Base-by-base conservation (phyloP, 306 rosid species). In the Cyamopsis tetragonoloba region DNA sequence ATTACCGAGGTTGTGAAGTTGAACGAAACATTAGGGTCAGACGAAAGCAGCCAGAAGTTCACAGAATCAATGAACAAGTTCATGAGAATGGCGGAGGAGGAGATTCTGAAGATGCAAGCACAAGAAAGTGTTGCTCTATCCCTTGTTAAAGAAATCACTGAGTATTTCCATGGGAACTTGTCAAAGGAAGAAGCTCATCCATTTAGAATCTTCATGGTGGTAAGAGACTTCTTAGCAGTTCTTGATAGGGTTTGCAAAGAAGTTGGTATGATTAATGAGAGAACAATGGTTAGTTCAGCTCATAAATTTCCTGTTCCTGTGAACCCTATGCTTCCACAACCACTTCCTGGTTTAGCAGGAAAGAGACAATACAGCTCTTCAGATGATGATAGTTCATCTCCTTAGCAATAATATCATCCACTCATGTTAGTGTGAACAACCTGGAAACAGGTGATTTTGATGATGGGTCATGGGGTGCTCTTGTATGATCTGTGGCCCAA, bases 111-210 rank as follows among this genome's bases (percentile, higher is more conserved):
- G 74, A 80, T 86, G 58, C 95, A 83, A 85, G 97, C 95, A 5
- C 97, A 88, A 68, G 99, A 90, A 68, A 93, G 90, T 56, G 97
- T 86, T 65, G 95, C 96, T 3, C 1, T 93, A 44, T 83, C 96
- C 13, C 80, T 93, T 12, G 99, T 93, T 76, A 93, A 88, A 82
- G 99, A 93, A 83, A 88, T 93, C 30, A 90, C 99, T 0, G 97
- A 90, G 79, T 93, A 93, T 66, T 93, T 93, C 81, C 99, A 93
- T 46, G 99, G 99, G 26, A 82, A 93, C 85, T 86, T 87, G 5
- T 72, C 99, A 0, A 93, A 81, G 74, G 99, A 90, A 89, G 99
- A 90, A 76, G 97, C 99, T 80, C 97, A 93, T 78, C 99, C 99
- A 0, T 90, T 90, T 53, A 80, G 99, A 83, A 93, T 93, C 68